These are phyloP conservation scores for Aeschynomene evenia DNA, from an alignment of 306 rosid species.

Conservation along the genomic window DNA sequence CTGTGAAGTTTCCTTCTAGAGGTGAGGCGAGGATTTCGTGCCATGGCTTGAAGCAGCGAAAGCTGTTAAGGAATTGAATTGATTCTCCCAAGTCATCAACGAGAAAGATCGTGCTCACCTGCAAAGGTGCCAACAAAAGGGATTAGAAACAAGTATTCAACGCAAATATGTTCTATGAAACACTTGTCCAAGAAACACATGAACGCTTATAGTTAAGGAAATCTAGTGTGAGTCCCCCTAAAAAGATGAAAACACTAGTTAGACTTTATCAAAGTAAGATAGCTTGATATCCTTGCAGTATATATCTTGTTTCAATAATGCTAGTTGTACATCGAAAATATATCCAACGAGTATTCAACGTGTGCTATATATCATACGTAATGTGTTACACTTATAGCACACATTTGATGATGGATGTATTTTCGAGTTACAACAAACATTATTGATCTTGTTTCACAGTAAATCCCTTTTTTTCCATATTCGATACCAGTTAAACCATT, in stretches of 20 bases:
- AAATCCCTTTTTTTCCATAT: neutral
- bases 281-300: no score
- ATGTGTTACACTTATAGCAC: no score
- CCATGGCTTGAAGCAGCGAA: slow-evolving; percentile 43
- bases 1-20: slow-evolving; percentile 40
- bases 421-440: no score
- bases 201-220: neutral
- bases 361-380: no score
- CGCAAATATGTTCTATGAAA: neutral
- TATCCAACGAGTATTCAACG: no score
- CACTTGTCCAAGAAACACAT: neutral
- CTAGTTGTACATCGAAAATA: no score
- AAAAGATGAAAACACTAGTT: slow-evolving; percentile 2
- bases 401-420: no score
- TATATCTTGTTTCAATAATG: no score
- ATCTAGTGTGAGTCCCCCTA: neutral
- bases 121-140: slow-evolving; percentile 30
- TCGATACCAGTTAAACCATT: neutral
- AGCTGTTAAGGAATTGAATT: slow-evolving; percentile 6
- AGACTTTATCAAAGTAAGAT: neutral
- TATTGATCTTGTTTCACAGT: neutral
- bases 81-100: slow-evolving; percentile 37
- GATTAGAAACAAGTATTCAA: slow-evolving; percentile 20
- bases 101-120: slow-evolving; percentile 48
- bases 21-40: slow-evolving; percentile 38